Conservation (phyloP, 306 rosid genomes). For the Medicago arabica region DNA sequence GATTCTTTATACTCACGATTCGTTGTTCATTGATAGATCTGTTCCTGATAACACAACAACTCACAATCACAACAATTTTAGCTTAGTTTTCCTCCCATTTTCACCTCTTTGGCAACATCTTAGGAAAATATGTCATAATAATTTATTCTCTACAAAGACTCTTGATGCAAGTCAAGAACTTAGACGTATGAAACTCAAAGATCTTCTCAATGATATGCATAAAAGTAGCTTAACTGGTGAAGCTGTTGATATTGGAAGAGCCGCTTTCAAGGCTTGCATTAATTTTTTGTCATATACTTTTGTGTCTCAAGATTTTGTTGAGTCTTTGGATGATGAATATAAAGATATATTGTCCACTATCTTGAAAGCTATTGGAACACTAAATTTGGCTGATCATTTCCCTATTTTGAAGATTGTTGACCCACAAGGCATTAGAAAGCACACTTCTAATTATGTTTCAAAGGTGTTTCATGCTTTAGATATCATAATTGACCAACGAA, state of each 20-base stretch:
- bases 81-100: constrained; percentile 35
- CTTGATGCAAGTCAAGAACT: constrained; percentile 45
- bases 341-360: constrained; percentile 37
- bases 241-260: constrained; percentile 50
- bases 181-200: constrained; percentile 41
- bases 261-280: constrained; percentile 46
- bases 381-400: constrained; percentile 51
- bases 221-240: constrained; percentile 27
- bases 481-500: constrained; percentile 37
- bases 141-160: constrained; percentile 42
- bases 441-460: constrained; percentile 4
- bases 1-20: constrained; percentile 34
- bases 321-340: neutral
- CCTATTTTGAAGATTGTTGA: constrained; percentile 46
- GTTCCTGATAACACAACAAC: neutral
- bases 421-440: constrained; percentile 45
- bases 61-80: constrained; percentile 4
- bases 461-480: constrained; percentile 38
- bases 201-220: constrained; percentile 40
- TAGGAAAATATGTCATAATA: constrained; percentile 27
- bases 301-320: constrained; percentile 53
- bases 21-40: constrained; percentile 28
- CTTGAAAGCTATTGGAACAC: constrained; percentile 46
- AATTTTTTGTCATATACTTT: constrained; percentile 51
- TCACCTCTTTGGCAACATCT: constrained; percentile 42